Conservation (phyloP, 495 filamentous ascomycete species). For the Stereocaulon alpinum region DNA sequence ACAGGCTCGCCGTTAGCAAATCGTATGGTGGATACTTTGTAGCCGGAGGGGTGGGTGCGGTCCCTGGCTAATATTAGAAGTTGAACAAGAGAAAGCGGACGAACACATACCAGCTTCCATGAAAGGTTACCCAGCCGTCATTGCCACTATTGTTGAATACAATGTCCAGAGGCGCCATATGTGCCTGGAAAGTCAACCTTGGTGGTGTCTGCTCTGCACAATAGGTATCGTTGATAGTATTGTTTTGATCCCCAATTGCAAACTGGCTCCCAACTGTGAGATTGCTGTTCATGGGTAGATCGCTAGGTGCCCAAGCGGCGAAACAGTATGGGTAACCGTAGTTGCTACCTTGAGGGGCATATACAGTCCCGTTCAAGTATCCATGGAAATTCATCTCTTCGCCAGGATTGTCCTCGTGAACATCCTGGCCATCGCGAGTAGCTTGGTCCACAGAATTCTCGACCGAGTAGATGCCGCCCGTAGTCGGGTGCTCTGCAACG, state of each 20-base stretch:
- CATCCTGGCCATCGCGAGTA: conserved; percentile 43
- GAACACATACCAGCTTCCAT: conserved; percentile 40
- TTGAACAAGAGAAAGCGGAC: neutral
- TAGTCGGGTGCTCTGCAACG: conserved; percentile 45
- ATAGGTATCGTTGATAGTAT: conserved; percentile 35
- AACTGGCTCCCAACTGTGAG: conserved; percentile 28
- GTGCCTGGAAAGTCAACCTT: conserved; percentile 45
- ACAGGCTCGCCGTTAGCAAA: conserved; percentile 37
- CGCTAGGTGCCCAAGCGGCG: conserved; percentile 46
- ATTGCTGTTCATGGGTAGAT: conserved; percentile 31
- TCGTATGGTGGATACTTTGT: conserved; percentile 40
- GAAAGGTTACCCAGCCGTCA: conserved; percentile 41
- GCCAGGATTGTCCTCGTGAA: conserved; percentile 61
- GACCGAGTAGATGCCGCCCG: conserved; percentile 52
- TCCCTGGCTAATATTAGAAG: conserved; percentile 26
- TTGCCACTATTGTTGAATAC: conserved; percentile 38
- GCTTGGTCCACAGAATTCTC: conserved; percentile 64
- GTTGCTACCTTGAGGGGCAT: conserved; percentile 33
- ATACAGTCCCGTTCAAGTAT: conserved; percentile 38
- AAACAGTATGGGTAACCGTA: conserved; percentile 65
- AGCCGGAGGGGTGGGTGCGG: conserved; percentile 43
- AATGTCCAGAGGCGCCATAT: conserved; percentile 52
- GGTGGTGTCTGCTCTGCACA: conserved; percentile 37
- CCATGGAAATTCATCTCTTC: conserved; percentile 69
- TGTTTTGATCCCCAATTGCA: conserved; percentile 31